phyloP scores from a whole-genome alignment of 257 asterid species.

The Plantago elongata region DNA sequence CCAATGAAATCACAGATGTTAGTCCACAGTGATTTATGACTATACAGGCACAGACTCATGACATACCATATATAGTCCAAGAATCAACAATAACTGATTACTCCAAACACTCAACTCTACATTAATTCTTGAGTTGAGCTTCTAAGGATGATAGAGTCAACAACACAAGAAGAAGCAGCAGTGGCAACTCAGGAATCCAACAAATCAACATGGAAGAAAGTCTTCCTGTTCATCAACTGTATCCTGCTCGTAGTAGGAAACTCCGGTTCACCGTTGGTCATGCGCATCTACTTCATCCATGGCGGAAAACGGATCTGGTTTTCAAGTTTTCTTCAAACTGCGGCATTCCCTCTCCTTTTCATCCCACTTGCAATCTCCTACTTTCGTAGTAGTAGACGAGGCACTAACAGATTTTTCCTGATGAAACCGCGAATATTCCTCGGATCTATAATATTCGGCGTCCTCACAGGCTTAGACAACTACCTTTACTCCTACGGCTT shows the following conservation, averaged over 20 bases:
- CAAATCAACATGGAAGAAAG: slow-evolving; percentile 11
- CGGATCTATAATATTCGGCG: slow-evolving; percentile 29
- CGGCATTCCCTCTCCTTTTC: slow-evolving; percentile 12
- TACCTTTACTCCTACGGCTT: slow-evolving; percentile 37
- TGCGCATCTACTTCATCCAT: slow-evolving; percentile 27
- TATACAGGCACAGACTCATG: no score
- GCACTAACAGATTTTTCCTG: slow-evolving; percentile 7
- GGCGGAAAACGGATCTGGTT: slow-evolving; percentile 39
- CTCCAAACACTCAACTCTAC: no score
- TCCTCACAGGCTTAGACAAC: slow-evolving; percentile 31
- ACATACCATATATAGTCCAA: no score
- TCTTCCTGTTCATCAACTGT: slow-evolving; percentile 21
- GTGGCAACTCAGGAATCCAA: background rate
- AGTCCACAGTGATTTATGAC: no score
- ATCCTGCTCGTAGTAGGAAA: slow-evolving; percentile 25
- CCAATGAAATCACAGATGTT: no score
- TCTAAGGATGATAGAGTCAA: no score
- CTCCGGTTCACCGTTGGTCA: slow-evolving; percentile 41
- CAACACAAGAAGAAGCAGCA: no score
- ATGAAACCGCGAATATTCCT: slow-evolving; percentile 24
- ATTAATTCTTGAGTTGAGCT: no score
- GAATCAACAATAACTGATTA: no score
- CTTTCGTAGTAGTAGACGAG: slow-evolving; percentile 3
- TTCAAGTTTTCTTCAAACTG: slow-evolving; percentile 29
- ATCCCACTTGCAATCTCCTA: slow-evolving; percentile 10